phyloP scores from a whole-genome alignment of 352 stramenopile genomes.

The Phytophthora pisi region DNA sequence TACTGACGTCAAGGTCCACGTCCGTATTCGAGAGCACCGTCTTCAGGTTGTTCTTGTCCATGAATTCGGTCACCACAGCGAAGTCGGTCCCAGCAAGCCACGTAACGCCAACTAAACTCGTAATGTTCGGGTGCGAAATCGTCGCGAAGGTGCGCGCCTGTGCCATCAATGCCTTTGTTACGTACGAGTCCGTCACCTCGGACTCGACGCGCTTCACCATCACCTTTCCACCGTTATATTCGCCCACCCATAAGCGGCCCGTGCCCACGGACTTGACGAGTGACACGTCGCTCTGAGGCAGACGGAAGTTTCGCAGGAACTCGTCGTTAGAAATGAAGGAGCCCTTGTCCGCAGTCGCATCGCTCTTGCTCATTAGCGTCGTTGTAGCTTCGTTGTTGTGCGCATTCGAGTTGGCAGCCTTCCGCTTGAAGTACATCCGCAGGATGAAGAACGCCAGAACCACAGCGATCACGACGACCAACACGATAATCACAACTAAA shows the following conservation, averaged over 20 bases:
- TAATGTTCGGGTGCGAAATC: constrained; percentile 71
- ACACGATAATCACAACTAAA: constrained; percentile 58
- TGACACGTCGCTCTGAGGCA: constrained; percentile 62
- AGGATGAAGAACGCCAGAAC: constrained; percentile 50
- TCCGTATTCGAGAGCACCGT: constrained; percentile 61
- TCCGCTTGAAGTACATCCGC: constrained; percentile 39
- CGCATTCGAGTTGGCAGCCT: constrained; percentile 18
- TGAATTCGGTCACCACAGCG: constrained; percentile 72
- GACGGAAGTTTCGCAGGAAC: constrained; percentile 51
- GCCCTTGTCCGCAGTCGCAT: constrained; percentile 45
- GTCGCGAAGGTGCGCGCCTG: constrained; percentile 55
- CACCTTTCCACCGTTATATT: constrained; percentile 62
- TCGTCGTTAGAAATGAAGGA: constrained; percentile 79
- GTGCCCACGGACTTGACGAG: constrained; percentile 60
- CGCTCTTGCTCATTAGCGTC: constrained; percentile 57
- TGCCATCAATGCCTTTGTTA: constrained; percentile 68
- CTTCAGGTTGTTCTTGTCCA: constrained; percentile 73
- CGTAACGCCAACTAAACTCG: constrained; percentile 66
- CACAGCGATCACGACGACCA: constrained; percentile 45
- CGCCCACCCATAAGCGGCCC: constrained; percentile 59
- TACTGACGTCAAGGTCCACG: constrained; percentile 55
- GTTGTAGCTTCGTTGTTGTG: constrained; percentile 41
- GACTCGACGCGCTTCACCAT: constrained; percentile 79
- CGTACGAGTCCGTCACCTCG: constrained; percentile 57
- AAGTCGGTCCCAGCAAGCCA: constrained; percentile 83